phyloP scores from a whole-genome alignment of 208 protist genomes.

The Wallacemonas sp. region DNA sequence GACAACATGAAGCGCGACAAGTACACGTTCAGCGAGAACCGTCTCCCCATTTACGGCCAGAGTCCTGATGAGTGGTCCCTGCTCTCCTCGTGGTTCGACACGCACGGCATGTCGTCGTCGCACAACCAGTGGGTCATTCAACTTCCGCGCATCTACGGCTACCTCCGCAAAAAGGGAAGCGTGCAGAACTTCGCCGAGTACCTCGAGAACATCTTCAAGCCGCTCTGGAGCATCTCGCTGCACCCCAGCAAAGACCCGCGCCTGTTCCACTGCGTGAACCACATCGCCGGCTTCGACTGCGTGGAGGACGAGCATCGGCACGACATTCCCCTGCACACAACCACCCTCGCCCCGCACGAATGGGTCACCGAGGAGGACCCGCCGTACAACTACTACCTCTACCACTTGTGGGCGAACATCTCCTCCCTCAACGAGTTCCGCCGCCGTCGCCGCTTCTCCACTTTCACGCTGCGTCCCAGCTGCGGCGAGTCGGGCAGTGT shows the following conservation, averaged over 20 bases:
- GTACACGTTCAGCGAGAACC: slow-evolving; percentile 95
- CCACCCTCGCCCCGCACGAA: slow-evolving; percentile 83
- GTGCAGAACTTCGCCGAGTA: slow-evolving; percentile 95
- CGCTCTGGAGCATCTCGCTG: slow-evolving; percentile 97
- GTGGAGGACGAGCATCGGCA: slow-evolving; percentile 97
- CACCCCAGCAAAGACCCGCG: slow-evolving; percentile 95
- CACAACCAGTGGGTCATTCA: slow-evolving; percentile 99
- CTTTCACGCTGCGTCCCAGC: slow-evolving; percentile 97
- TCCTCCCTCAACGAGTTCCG: slow-evolving; percentile 96
- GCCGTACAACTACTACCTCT: slow-evolving; percentile 99
- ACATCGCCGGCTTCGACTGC: slow-evolving; percentile 98
- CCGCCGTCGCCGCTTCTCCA: slow-evolving; percentile 80
- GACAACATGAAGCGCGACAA: slow-evolving; percentile 94
- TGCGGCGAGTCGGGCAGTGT: slow-evolving; percentile 93
- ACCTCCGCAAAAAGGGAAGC: slow-evolving; percentile 76
- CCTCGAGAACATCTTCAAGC: slow-evolving; percentile 98
- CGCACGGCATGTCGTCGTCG: slow-evolving; percentile 94
- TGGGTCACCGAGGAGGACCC: slow-evolving; percentile 96
- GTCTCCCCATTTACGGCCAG: slow-evolving; percentile 91
- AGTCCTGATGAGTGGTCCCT: slow-evolving; percentile 94
- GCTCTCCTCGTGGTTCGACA: slow-evolving; percentile 96
- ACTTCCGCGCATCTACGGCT: slow-evolving; percentile 94
- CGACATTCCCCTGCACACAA: slow-evolving; percentile 64
- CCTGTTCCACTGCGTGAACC: slow-evolving; percentile 96
- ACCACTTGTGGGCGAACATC: slow-evolving; percentile 99